Evolutionary conservation across 768 basidiomycete species (phyloP).

Genomic region (Phylloporus arenicola): DNA sequence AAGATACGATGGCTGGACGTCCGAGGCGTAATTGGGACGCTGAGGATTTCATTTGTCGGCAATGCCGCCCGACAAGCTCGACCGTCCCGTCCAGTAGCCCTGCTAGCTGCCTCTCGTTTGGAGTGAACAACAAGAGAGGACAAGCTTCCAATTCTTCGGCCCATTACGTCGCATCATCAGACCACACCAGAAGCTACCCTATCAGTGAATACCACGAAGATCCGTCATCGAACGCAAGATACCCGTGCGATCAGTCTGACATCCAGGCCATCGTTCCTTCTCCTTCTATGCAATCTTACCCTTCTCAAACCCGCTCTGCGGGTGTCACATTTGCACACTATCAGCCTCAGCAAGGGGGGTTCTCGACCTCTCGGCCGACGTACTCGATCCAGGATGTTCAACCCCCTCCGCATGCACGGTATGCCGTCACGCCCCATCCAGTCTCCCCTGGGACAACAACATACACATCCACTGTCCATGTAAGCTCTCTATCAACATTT

Average conservation of each 20-base stretch:
- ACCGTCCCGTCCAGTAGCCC: slow-evolving; percentile 7
- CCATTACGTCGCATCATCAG: slow-evolving; percentile 10
- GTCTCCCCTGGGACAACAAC: slow-evolving; percentile 9
- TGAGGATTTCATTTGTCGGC: slow-evolving; percentile 76
- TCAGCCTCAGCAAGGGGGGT: slow-evolving; percentile 34
- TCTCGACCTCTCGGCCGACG: slow-evolving; percentile 31
- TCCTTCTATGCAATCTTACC: slow-evolving; percentile 12
- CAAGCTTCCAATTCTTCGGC: slow-evolving; percentile 11
- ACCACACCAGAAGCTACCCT: slow-evolving; percentile 16
- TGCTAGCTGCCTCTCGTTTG: slow-evolving; percentile 4
- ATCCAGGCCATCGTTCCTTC: slow-evolving; percentile 11
- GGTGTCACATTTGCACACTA: slow-evolving; percentile 35
- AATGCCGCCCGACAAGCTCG: slow-evolving; percentile 38
- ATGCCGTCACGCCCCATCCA: slow-evolving; percentile 15
- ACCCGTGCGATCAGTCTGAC: slow-evolving; percentile 21
- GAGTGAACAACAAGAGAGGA: slow-evolving; percentile 5
- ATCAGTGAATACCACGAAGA: slow-evolving; percentile 14
- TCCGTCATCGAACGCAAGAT: slow-evolving; percentile 15
- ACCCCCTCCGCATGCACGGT: slow-evolving; percentile 15
- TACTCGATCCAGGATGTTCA: slow-evolving; percentile 19
- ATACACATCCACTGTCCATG: slow-evolving; percentile 26
- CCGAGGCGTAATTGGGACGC: slow-evolving; percentile 75
- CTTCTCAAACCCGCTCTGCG: slow-evolving; percentile 18
- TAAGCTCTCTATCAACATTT: slow-evolving; percentile 4
- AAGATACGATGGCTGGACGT: slow-evolving; percentile 58